Conservation (phyloP, 768 basidiomycete species). For the Clitopilus hobsonii region DNA sequence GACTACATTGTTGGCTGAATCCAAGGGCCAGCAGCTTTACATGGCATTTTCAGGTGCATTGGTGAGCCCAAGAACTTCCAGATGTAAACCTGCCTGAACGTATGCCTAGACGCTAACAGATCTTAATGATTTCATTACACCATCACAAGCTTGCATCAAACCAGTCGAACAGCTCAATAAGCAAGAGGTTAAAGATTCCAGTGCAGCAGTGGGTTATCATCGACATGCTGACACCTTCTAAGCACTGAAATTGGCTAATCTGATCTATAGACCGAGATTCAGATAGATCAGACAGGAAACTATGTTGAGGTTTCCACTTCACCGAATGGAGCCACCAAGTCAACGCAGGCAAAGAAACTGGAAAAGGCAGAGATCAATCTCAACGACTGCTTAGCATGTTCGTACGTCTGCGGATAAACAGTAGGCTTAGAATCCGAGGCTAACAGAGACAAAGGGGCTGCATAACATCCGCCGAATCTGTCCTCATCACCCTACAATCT, state of each 20-base stretch:
- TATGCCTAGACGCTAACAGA: slow-evolving; percentile 75
- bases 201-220: slow-evolving; percentile 28
- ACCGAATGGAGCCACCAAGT: slow-evolving; percentile 15
- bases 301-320: slow-evolving; percentile 76
- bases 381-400: slow-evolving; percentile 98
- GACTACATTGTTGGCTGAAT: background rate
- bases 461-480: slow-evolving; percentile 97
- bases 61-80: slow-evolving; percentile 35
- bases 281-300: slow-evolving; percentile 75
- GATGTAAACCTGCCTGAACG: slow-evolving; percentile 6
- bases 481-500: slow-evolving; percentile 93
- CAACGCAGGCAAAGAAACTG: slow-evolving; percentile 50
- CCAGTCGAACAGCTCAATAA: slow-evolving; percentile 60
- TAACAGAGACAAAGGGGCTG: too few relatives aligned
- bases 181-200: slow-evolving; percentile 24
- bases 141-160: slow-evolving; percentile 96
- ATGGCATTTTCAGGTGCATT: slow-evolving; percentile 91
- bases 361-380: slow-evolving; percentile 93
- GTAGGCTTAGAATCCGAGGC: background rate
- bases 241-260: slow-evolving; percentile 2
- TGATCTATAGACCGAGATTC: slow-evolving; percentile 76
- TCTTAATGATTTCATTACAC: slow-evolving; percentile 95
- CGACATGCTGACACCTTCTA: background rate
- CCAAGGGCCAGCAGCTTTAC: background rate
- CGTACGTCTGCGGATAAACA: slow-evolving; percentile 42